Evolutionary conservation across 1,139 yeast genomes (phyloP), one percentile per base, ranked within the genome.

Genomic region (Casaregolazyma lundiana): DNA sequence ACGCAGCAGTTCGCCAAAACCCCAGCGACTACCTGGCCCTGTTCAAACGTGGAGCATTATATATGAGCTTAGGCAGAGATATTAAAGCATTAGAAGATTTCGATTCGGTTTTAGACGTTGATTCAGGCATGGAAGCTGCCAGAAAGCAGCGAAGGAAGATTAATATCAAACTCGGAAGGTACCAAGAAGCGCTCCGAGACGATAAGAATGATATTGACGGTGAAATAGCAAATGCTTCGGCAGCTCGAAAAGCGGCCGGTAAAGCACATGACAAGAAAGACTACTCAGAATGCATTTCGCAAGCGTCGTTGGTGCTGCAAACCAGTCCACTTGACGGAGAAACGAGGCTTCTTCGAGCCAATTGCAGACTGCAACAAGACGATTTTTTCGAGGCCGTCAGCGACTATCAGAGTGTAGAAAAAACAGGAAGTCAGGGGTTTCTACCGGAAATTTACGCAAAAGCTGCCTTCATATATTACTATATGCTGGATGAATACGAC

Each of bases 401-500:
- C 19, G 45, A 42, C 13, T 26, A 17, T 18, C 21, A 17, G 19
- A 20, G 36, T 9, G 35, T 36, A 16, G 41, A 42, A 18, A 57
- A 57, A 22, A 57, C 62, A 13, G 64, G 53, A 22, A 45, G 44
- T 18, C 53, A 53, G 29, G 51, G 52, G 30, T 45, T 54, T 9
- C 62, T 62, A 39, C 50, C 58, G 7, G 58, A 51, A n/a, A 56
- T 64, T 11, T 66, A 61, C 36, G 58, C 55, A 24, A 50, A 49
- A 20, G 51, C 61, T 38, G 67, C 84, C 1, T 67, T 69, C 26
- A 69, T 76, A 45, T 67, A 76, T 47, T 68, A 76, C 42, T 80
- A 69, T 58, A 75, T 78, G 8, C 71, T 77, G 39, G 68, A 69
- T 37, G 81, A 80, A 50, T 75, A 72, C 53, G 75, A 73, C 17